Evolutionary conservation across 2,329 filamentous ascomycete genomes (phyloP), one percentile per base, ranked within the genome.

Genomic region (Fusarium sp.): DNA sequence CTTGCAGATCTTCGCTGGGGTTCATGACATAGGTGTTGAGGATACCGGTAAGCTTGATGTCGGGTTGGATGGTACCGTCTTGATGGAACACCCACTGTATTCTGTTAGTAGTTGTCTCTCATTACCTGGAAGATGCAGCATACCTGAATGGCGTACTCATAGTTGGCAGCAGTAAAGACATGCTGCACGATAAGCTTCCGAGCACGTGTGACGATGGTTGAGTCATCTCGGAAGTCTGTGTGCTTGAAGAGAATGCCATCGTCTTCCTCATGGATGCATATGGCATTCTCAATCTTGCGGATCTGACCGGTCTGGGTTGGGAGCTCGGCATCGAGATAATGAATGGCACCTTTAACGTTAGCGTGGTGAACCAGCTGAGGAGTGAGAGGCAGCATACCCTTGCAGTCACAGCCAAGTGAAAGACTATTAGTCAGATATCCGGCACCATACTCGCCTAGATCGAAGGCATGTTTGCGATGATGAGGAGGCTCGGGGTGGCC

Each of bases 241-340:
- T 97, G 94, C 85, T 98, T 98, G 89, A 97, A 98, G 2, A 98
- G 86, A 65, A 98, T 96, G 14, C 95, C 95, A 5, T 90, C 90
- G 75, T 98, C 95, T 84, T 98, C 95, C 82, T 98, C 95, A 83
- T 98, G 95, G 75, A 98, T 95, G 82, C 95, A 98, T 75, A 98
- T 93, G 44, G 95, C 95, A 80, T 98, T 98, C 86, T 97, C 96
- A 85, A 98, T 94, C 5, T 91, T 93, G 12, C 91, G 90, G 35
- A 93, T 87, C 22, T 89, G 88, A 30, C 95, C 95, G 8, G 90
- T 89, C 24, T 90, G 88, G 66, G 94, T 94, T 44, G 95, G 92
- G 80, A 98, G 96, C 22, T 92, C 90, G 7, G 94, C 94, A 78
- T 97, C 94, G 81, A 98, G 90, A 81, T 98, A 98, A 82, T 96